Evolutionary conservation across 371 early-diverging fungal genomes (phyloP).

Genomic region (Rhizopus delemar): DNA sequence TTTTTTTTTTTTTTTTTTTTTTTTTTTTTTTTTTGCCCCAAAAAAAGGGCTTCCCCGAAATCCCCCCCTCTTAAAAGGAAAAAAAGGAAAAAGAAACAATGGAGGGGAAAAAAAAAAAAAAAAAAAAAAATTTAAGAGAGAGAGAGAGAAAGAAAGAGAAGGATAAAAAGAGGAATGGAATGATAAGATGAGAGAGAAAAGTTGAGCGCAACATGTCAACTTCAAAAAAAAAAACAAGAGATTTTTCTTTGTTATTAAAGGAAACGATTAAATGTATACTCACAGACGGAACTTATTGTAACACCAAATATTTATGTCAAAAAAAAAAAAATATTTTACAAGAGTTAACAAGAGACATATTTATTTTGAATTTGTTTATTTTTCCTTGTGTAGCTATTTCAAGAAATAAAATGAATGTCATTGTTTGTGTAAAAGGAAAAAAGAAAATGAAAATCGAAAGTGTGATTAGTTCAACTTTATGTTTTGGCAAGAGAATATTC

Average conservation of each 20-base stretch:
- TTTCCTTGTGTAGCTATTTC: background rate
- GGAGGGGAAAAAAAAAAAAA: too few relatives aligned
- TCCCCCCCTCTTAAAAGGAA: too few relatives aligned
- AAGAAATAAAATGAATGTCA: background rate
- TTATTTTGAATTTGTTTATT: too few relatives aligned
- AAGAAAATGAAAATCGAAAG: background rate
- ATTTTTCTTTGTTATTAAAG: background rate
- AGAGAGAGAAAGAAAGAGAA: background rate
- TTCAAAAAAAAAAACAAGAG: too few relatives aligned
- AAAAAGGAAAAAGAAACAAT: too few relatives aligned
- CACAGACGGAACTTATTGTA: background rate
- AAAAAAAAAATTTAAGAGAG: background rate
- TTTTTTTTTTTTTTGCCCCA: too few relatives aligned
- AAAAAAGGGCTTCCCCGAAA: too few relatives aligned
- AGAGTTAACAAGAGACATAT: too few relatives aligned
- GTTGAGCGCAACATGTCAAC: too few relatives aligned
- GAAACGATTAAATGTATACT: background rate
- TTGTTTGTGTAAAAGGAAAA: constrained; percentile 1
- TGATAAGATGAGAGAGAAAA: background rate
- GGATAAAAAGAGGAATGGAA: background rate
- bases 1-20: too few relatives aligned
- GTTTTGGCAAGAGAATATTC: too few relatives aligned
- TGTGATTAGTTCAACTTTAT: too few relatives aligned
- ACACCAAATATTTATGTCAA: background rate
- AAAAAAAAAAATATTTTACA: background rate